Evolutionary conservation across 129 eudicot species (phyloP).

Genomic region (Flaveria sonorensis): DNA sequence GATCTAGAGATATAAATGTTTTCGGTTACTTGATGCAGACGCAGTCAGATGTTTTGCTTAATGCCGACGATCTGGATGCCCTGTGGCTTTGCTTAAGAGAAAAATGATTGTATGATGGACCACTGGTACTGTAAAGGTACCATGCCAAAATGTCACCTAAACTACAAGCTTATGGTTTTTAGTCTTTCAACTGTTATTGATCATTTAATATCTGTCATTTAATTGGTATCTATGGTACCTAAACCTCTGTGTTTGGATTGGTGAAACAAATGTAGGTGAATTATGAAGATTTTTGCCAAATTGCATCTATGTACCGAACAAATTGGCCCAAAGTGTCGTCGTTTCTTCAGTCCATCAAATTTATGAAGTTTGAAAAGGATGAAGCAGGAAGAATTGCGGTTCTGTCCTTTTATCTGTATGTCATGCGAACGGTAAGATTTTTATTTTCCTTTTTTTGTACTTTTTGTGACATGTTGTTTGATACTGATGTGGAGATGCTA

Average conservation of each 20-base stretch:
- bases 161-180: neutral
- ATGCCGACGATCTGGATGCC: conserved; percentile 87
- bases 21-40: conserved; percentile 50
- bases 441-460: neutral
- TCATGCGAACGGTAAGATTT: conserved; percentile 84
- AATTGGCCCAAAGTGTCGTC: conserved; percentile 83
- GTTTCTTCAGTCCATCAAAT: conserved; percentile 87
- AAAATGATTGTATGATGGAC: conserved; percentile 84
- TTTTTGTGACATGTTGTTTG: neutral
- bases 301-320: conserved; percentile 90
- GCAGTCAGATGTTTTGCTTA: conserved; percentile 87
- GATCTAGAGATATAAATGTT: neutral
- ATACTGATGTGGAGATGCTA: neutral
- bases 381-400: conserved; percentile 86
- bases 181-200: conserved; percentile 8
- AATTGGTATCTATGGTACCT: neutral
- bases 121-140: conserved; percentile 90
- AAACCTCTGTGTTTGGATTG: neutral
- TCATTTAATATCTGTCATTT: neutral
- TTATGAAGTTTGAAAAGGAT: conserved; percentile 94
- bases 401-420: conserved; percentile 83
- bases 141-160: neutral
- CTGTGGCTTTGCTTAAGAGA: conserved; percentile 88
- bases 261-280: conserved; percentile 56
- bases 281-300: conserved; percentile 97